phyloP scores from a whole-genome alignment of 352 stramenopile genomes.

The Plasmopara muralis region DNA sequence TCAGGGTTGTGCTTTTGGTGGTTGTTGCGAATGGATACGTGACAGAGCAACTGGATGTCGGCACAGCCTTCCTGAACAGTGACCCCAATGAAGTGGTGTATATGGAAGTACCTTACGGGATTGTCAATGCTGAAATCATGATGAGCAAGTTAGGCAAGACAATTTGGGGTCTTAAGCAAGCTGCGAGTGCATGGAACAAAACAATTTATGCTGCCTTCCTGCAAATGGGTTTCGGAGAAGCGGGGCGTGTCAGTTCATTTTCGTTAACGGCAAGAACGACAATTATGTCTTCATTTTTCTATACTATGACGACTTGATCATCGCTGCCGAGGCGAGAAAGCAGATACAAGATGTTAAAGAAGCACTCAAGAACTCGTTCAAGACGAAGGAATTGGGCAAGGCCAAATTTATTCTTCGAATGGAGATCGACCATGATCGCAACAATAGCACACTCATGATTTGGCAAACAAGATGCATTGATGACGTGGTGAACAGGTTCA shows the following conservation, averaged over 20 bases:
- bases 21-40: not conserved
- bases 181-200: slow-evolving; percentile 2
- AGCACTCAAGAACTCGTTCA: not conserved
- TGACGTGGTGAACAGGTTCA: not conserved
- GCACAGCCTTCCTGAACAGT: not conserved
- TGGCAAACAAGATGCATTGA: not conserved
- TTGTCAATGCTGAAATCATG: too few species aligned
- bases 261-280: not conserved
- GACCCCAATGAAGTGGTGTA: not conserved
- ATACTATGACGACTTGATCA: not conserved
- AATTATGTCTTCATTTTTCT: not conserved
- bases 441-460: not conserved
- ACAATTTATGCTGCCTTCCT: not conserved
- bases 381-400: not conserved
- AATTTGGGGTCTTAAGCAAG: not conserved
- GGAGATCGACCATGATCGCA: not conserved
- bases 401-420: not conserved
- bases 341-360: not conserved
- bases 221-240: not conserved
- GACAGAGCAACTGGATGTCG: not conserved
- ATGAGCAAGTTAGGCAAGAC: not conserved
- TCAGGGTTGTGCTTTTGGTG: not conserved
- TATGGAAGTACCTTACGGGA: not conserved
- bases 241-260: not conserved
- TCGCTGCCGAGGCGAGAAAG: not conserved